A percentile compares a stretch with the other conserved stretches of the same genome.
phyloP scores from a whole-genome alignment of 371 early-diverging fungal species.

The Mucor velutinosus region DNA sequence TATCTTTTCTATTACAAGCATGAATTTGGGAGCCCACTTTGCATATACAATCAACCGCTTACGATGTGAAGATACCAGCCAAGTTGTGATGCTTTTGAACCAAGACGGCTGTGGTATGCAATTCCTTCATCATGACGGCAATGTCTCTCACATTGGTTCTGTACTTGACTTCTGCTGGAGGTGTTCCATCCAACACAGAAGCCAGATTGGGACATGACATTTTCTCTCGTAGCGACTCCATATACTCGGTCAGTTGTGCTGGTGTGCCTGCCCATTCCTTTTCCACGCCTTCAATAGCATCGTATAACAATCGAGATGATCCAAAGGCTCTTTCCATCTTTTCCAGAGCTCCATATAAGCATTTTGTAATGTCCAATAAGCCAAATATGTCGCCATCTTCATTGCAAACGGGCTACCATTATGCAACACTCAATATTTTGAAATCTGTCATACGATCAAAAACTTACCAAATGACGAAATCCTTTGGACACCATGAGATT shows the following conservation, averaged over 20 bases:
- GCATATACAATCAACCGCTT: background rate
- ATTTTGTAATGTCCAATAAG: slow-evolving; percentile 91
- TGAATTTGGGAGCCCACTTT: background rate
- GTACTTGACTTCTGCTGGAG: slow-evolving; percentile 76
- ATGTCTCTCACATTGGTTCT: slow-evolving; percentile 88
- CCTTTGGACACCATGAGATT: slow-evolving; percentile 91
- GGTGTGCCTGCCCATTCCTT: slow-evolving; percentile 58
- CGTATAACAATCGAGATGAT: slow-evolving; percentile 77
- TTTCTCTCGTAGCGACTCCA: slow-evolving; percentile 72
- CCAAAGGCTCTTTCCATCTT: slow-evolving; percentile 89
- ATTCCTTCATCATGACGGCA: slow-evolving; percentile 84
- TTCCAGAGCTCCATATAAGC: slow-evolving; percentile 89
- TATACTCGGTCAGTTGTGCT: slow-evolving; percentile 63
- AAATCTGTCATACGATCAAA: background rate
- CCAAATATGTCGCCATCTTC: slow-evolving; percentile 89
- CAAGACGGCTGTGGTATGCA: slow-evolving; percentile 89
- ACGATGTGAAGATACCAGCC: slow-evolving; percentile 88
- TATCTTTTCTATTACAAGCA: slow-evolving; percentile 57
- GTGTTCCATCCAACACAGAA: slow-evolving; percentile 74
- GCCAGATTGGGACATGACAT: slow-evolving; percentile 89
- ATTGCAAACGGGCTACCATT: slow-evolving; percentile 60
- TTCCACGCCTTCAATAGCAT: slow-evolving; percentile 89
- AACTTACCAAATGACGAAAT: slow-evolving; percentile 86
- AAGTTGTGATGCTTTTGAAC: slow-evolving; percentile 79
- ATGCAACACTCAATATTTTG: background rate